A percentile compares a stretch with the other conserved stretches of the same genome.
Evolutionary conservation across 306 rosid genomes (phyloP).

Genomic region (Parietaria judaica): DNA sequence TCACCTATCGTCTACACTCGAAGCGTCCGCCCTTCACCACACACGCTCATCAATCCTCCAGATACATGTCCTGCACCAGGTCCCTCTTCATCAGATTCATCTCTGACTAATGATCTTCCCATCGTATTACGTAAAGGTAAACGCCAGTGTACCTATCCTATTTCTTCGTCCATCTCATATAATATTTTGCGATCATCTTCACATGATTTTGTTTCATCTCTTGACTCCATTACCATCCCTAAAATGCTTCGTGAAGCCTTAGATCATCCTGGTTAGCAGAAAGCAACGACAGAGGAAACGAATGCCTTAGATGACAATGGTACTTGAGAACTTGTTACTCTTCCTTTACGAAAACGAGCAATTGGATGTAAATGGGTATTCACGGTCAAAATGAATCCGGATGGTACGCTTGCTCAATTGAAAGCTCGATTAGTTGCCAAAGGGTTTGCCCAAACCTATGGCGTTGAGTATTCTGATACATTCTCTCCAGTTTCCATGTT

Average conservation of each 20-base stretch:
- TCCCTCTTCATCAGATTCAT: no score
- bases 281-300: background rate
- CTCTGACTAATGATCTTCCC: no score
- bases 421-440: background rate
- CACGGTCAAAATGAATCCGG: no score
- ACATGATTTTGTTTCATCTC: background rate
- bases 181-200: background rate
- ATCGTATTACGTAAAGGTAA: no score
- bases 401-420: no score
- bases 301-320: background rate
- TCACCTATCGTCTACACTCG: background rate
- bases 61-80: background rate
- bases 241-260: background rate
- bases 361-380: no score
- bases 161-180: background rate
- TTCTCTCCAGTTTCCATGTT: background rate
- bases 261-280: background rate
- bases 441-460: background rate
- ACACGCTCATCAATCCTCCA: background rate
- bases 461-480: background rate
- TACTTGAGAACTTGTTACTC: background rate
- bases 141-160: no score
- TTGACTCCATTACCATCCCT: no score
- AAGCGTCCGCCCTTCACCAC: background rate
- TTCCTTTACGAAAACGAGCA: no score